These are phyloP conservation scores for Lipomyces kockii DNA, from an alignment of 805 yeast genomes.

Conservation along the genomic window DNA sequence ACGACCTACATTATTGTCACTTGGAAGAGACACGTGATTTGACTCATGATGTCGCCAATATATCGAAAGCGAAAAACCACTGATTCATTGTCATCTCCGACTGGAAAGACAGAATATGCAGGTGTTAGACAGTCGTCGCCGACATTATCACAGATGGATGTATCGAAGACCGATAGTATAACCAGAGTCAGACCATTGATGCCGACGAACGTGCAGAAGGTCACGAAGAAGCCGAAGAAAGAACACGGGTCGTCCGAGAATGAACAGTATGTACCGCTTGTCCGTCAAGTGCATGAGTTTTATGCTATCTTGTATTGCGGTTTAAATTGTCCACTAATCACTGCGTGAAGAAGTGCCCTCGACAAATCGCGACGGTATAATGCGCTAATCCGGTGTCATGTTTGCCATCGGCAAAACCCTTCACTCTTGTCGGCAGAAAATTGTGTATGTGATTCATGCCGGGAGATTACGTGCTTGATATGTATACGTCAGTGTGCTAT, in stretches of 20 bases:
- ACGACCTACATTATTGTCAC: background rate
- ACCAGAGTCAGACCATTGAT: slow-evolving; percentile 3
- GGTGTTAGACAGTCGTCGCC: background rate
- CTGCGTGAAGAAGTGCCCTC: background rate
- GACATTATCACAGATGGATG: slow-evolving; percentile 1
- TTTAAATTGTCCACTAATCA: background rate
- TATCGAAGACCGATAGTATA: background rate
- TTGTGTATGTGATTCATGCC: slow-evolving; percentile 31
- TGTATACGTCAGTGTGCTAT: slow-evolving; percentile 35
- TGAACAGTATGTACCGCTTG: background rate
- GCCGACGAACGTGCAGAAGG: slow-evolving; percentile 2
- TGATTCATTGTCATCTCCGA: slow-evolving; percentile 1
- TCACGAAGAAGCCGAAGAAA: slow-evolving; percentile 6
- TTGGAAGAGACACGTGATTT: background rate
- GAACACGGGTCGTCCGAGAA: background rate
- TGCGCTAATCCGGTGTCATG: slow-evolving; percentile 28
- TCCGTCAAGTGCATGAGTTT: background rate
- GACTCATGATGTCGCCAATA: slow-evolving; percentile 19
- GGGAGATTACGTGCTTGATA: slow-evolving; percentile 26
- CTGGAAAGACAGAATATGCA: slow-evolving; percentile 1
- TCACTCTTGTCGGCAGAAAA: slow-evolving; percentile 30
- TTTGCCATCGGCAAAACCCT: slow-evolving; percentile 35
- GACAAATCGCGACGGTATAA: slow-evolving; percentile 10
- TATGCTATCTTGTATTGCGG: background rate
- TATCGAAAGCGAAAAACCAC: slow-evolving; percentile 12